Base-by-base conservation (phyloP, 345 rosid species). In the Citrus hindsii region DNA sequence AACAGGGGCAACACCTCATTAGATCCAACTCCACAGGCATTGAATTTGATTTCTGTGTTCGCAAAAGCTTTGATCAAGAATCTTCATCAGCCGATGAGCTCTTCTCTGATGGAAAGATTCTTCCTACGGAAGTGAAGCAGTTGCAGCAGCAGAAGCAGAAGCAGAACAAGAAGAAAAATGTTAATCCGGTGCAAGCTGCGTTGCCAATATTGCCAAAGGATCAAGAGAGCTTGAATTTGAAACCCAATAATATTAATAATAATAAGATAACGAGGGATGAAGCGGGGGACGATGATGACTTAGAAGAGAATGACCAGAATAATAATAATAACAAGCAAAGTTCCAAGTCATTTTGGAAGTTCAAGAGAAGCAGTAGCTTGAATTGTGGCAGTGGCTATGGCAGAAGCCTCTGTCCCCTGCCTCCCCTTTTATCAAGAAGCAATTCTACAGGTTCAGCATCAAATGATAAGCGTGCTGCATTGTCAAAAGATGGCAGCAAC, bases 361-460 rank as follows among this genome's bases (percentile, higher is more conserved):
- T 93, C 84, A 92, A 90, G 69, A 81, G 98, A 59, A 93, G 98
- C 61, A 89, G 90, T 27, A 93, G 98, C 78, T 82, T 90, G 79
- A 91, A 90, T 61, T 90, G 98, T 71, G 91, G 90, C 3, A 92
- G 90, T 76, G 88, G 90, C 0, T 93, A 90, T 38, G 94, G 96
- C 7, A 81, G 90, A 76, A 87, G 91, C 42, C 55, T 93, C 32
- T 93, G 98, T 76, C 98, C 96, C 62, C 74, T 93, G 40, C 98
- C 74, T 18, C 74, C 93, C 58, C 92, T 92, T 66, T 75, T 93
- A 3, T 89, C 92, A 6, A 82, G 96, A 69, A 92, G 98, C 80
- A 82, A 93, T 38, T 93, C 98, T 25, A 88, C 98, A 2, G 98
- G 96, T 40, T 88, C 93, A 3, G 46, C 87, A 9, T 68, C 85